phyloP scores from a whole-genome alignment of 257 asterid genomes.

The Parsonsia alboflavescens region DNA sequence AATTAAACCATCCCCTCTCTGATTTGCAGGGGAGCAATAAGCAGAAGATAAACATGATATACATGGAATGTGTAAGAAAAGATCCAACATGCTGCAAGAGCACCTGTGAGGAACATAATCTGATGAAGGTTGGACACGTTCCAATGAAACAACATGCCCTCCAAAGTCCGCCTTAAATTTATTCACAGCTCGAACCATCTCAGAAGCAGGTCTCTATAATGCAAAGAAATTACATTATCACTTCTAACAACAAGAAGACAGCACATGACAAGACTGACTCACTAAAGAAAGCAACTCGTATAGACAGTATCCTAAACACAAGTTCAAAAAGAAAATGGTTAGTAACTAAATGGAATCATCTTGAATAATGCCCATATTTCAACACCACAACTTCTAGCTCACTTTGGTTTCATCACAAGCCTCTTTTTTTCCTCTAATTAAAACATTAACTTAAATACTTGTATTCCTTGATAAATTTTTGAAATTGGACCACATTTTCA shows the following conservation, averaged over 20 bases:
- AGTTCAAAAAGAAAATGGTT: neutral
- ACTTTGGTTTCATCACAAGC: neutral
- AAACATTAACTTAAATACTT: neutral
- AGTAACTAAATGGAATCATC: neutral
- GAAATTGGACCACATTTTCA: neutral
- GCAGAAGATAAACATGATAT: neutral
- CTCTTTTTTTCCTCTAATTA: neutral
- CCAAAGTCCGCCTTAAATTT: slow-evolving; percentile 96
- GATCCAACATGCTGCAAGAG: slow-evolving; percentile 9
- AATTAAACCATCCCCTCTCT: neutral
- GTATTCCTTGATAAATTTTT: neutral
- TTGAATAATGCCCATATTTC: neutral
- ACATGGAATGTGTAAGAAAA: neutral
- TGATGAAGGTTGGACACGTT: slow-evolving; percentile 90
- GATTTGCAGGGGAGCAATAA: neutral
- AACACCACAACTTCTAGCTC: neutral
- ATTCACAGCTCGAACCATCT: slow-evolving; percentile 86
- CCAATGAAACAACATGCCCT: slow-evolving; percentile 72
- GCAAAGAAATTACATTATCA: slow-evolving; percentile 8
- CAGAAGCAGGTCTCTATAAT: slow-evolving; percentile 79
- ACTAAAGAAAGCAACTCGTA: neutral
- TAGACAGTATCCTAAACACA: neutral
- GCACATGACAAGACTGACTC: neutral
- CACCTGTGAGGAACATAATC: slow-evolving; percentile 99
- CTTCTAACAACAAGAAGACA: neutral